Conservation (phyloP, 1,139 yeast genomes). For the Scheffersomyces titani region DNA sequence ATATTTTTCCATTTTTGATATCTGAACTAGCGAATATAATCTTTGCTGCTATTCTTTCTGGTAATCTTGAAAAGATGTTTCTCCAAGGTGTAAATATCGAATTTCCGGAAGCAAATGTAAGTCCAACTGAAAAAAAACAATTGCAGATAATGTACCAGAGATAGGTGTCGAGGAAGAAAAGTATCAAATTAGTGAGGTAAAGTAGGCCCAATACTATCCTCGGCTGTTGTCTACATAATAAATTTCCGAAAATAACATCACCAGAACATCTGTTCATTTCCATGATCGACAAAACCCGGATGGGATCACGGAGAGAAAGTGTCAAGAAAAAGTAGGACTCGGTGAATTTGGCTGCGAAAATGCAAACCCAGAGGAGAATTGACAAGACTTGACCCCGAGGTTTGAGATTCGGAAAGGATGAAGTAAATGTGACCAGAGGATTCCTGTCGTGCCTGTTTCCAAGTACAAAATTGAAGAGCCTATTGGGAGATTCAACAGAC, state of each 20-base stretch:
- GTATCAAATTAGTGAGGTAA: slow-evolving; percentile 63
- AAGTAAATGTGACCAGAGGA: slow-evolving; percentile 35
- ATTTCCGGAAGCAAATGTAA: slow-evolving; percentile 73
- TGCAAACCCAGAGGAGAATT: slow-evolving; percentile 63
- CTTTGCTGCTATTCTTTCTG: slow-evolving; percentile 56
- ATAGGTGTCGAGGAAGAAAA: slow-evolving; percentile 83
- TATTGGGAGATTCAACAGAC: slow-evolving; percentile 53
- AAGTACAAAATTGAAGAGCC: slow-evolving; percentile 38
- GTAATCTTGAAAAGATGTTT: slow-evolving; percentile 71
- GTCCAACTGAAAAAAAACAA: slow-evolving; percentile 66
- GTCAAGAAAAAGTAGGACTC: slow-evolving; percentile 85
- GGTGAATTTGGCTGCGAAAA: slow-evolving; percentile 68
- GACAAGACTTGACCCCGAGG: slow-evolving; percentile 59
- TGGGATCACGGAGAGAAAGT: slow-evolving; percentile 76
- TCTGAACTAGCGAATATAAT: slow-evolving; percentile 35
- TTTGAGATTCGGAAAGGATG: slow-evolving; percentile 55
- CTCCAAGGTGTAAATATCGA: slow-evolving; percentile 89
- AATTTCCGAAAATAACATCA: slow-evolving; percentile 50
- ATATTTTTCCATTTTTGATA: slow-evolving; percentile 45
- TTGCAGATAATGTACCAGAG: slow-evolving; percentile 87
- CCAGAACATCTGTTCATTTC: slow-evolving; percentile 64
- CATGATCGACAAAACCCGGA: slow-evolving; percentile 63
- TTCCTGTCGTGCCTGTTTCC: slow-evolving; percentile 6
- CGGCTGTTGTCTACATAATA: slow-evolving; percentile 63
- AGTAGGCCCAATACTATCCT: slow-evolving; percentile 55